Evolutionary conservation across 1,284 basidiomycete species (phyloP).

Genomic region (Pascua sp.): DNA sequence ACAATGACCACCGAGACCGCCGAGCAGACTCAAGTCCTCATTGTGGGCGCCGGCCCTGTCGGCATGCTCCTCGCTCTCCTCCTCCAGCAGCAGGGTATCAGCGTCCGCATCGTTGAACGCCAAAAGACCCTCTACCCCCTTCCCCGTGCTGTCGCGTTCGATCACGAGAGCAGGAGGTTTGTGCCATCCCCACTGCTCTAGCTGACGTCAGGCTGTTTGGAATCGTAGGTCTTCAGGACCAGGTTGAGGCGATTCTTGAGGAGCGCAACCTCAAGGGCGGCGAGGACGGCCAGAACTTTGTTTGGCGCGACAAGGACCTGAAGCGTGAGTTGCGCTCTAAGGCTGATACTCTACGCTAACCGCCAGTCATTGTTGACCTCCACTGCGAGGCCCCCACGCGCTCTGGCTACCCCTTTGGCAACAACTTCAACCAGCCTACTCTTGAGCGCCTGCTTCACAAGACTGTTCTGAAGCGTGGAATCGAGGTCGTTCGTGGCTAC

Average conservation of each 20-base stretch:
- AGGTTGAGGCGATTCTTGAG: slow-evolving; percentile 13
- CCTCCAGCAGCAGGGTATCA: slow-evolving; percentile 13
- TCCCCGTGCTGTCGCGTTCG: slow-evolving; percentile 22
- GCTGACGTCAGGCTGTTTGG: slow-evolving; percentile 7
- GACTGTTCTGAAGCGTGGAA: neutral
- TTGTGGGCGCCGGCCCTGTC: slow-evolving; percentile 13
- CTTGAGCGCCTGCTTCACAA: slow-evolving; percentile 12
- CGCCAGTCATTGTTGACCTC: slow-evolving; percentile 10
- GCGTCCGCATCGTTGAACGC: slow-evolving; percentile 21
- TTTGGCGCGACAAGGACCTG: slow-evolving; percentile 20
- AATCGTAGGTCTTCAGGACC: slow-evolving; percentile 9
- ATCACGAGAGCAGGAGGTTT: slow-evolving; percentile 18
- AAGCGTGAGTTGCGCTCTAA: slow-evolving; percentile 8
- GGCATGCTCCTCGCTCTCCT: slow-evolving; percentile 14
- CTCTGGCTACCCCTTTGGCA: slow-evolving; percentile 17
- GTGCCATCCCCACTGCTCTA: too few species aligned
- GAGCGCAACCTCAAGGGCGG: slow-evolving; percentile 9
- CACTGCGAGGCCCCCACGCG: slow-evolving; percentile 10
- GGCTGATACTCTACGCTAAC: neutral
- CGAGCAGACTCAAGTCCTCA: slow-evolving; percentile 8
- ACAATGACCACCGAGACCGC: slow-evolving; percentile 7
- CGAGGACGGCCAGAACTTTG: slow-evolving; percentile 18
- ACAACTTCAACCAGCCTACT: slow-evolving; percentile 19
- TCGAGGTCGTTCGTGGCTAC: slow-evolving; percentile 10
- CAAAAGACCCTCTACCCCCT: slow-evolving; percentile 23